Evolutionary conservation across 306 rosid genomes (phyloP), one percentile per base, ranked within the genome.

Genomic region (Cicer cuneatum): DNA sequence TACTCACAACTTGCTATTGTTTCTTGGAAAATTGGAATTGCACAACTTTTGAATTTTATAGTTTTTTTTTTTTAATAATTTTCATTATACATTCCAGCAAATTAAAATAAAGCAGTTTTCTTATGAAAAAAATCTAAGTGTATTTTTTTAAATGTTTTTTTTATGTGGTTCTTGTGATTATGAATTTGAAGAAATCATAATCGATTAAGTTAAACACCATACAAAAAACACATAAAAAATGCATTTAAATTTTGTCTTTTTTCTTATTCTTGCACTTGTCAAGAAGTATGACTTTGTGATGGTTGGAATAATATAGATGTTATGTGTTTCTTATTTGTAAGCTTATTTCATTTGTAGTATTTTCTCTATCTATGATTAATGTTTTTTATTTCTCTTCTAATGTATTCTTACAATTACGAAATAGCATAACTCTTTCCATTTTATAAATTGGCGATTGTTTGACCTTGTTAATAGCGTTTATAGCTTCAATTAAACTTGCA

Each of bases 31-130:
- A 8, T 16, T 62, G 29, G 48, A 37, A 38, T 3, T 39, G 46
- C 33, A 39, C 43, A 39, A 5, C 41, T 59, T 59, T 2, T 6
- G 7, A 40, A 11, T 16, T 35, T 64, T 8, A 64, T 39, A 15
- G 5, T 64, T 16, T 41, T 40, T 1, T 16, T 3, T 39, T 16
- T 4, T 8, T 14, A 3, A 29, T 29, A 12, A 33, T 29, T 63
- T 63, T 63, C 33, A 16, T 5, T 5, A 40, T 5, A 7, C 8
- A 13, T 43, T 43, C 15, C 10, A 66, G 10, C 33, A 10, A 45
- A 35, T 10, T 64, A 45, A 63, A 77, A 69, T 58, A 58, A 77
- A 59, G 45, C n/a, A 6, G 6, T 29, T 29, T 29, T 29, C 35
- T 29, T 29, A 29, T 29, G 5, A 4, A 29, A 29, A 4, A 29